These are phyloP conservation scores for Solanum tacnaense DNA, from an alignment of 257 asterid genomes.

Conservation along the genomic window DNA sequence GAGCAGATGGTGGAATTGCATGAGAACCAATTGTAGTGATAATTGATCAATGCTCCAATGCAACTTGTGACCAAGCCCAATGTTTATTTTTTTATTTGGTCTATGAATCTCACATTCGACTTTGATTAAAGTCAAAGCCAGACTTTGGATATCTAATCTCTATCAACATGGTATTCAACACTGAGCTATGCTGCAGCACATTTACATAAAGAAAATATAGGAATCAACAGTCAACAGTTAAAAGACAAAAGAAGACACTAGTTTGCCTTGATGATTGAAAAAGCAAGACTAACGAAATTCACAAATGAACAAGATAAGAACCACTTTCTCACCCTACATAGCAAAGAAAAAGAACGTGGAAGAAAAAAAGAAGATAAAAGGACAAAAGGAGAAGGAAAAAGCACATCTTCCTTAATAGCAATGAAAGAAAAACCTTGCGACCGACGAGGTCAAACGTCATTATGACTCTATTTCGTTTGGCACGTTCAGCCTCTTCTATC, in stretches of 20 bases:
- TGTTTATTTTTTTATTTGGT: background rate
- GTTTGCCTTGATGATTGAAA: background rate
- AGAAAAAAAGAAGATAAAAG: background rate
- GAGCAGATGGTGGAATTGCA: background rate
- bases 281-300: background rate
- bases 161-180: background rate
- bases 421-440: constrained; percentile 56
- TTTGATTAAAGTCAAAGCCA: background rate
- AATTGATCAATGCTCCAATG: background rate
- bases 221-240: constrained; percentile 1
- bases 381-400: background rate
- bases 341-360: background rate
- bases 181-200: background rate
- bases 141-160: background rate
- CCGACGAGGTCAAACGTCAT: constrained; percentile 91
- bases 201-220: background rate
- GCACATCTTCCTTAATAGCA: background rate
- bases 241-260: background rate
- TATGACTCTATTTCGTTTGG: constrained; percentile 56
- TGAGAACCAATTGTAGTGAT: background rate
- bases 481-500: constrained; percentile 78
- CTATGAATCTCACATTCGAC: background rate
- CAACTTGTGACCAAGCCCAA: background rate
- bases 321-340: background rate
- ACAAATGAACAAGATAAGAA: background rate